Conservation (phyloP, 2,329 filamentous ascomycete genomes). For the Hortaea werneckii region DNA sequence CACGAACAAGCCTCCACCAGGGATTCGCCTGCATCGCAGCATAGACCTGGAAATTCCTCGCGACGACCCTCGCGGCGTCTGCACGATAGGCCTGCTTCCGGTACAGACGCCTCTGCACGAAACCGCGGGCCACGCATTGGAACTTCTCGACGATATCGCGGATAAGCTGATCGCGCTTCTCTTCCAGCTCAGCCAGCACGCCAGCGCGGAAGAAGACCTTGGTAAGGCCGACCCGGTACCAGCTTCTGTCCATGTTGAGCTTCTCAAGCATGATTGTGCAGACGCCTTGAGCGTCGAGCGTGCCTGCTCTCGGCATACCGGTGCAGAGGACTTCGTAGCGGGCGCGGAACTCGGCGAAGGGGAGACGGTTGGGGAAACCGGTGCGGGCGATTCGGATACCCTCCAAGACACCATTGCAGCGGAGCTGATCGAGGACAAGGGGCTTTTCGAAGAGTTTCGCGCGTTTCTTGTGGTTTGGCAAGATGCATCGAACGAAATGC, state of each 20-base stretch:
- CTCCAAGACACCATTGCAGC: constrained; percentile 98
- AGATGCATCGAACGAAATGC: constrained; percentile 94
- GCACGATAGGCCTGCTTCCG: constrained; percentile 91
- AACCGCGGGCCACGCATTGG: constrained; percentile 84
- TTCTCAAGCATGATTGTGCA: constrained; percentile 82
- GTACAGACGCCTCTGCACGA: constrained; percentile 74
- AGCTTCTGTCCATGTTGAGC: constrained; percentile 69
- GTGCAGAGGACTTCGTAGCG: constrained; percentile 90
- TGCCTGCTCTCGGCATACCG: constrained; percentile 70
- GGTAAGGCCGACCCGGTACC: constrained; percentile 88
- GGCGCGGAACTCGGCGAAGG: constrained; percentile 88
- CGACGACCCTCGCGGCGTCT: constrained; percentile 89
- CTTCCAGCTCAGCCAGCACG: constrained; percentile 91
- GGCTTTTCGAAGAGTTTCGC: constrained; percentile 86
- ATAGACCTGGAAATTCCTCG: constrained; percentile 88
- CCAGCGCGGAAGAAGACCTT: constrained; percentile 98
- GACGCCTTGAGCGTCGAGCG: constrained; percentile 79
- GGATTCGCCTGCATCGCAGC: constrained; percentile 81
- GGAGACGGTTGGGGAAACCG: constrained; percentile 86
- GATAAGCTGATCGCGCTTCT: constrained; percentile 85
- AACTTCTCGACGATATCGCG: constrained; percentile 89
- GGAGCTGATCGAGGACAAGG: constrained; percentile 92
- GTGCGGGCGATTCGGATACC: constrained; percentile 95
- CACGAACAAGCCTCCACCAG: constrained; percentile 93
- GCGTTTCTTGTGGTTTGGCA: constrained; percentile 95